Percentiles rank a stretch among this genome's conserved stretches.
These are phyloP conservation scores for Acanthamoeba triangularis DNA, from an alignment of 208 protist species.

Conservation along the genomic window DNA sequence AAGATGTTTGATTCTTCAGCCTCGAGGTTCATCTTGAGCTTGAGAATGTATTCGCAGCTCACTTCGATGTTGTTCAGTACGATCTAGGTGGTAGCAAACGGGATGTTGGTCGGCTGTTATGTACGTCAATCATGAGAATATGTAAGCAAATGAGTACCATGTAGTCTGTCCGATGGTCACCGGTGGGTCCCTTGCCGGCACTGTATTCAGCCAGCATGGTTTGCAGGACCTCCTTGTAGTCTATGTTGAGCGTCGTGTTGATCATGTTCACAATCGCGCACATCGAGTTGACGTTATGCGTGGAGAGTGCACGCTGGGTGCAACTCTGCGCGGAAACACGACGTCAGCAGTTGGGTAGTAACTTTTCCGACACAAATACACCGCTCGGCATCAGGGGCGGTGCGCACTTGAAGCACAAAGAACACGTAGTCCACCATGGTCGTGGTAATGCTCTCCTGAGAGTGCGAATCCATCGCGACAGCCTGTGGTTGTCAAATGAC, in stretches of 20 bases:
- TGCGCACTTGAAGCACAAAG: conserved; percentile 54
- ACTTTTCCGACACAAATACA: background rate
- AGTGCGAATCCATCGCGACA: conserved; percentile 34
- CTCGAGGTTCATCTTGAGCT: conserved; percentile 56
- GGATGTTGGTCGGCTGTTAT: background rate
- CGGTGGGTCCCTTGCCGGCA: conserved; percentile 8
- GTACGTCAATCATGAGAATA: no score
- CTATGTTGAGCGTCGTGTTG: conserved; percentile 67
- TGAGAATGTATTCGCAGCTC: conserved; percentile 69
- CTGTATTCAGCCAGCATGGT: conserved; percentile 75
- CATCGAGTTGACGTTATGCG: conserved; percentile 49
- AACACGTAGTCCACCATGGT: conserved; percentile 74
- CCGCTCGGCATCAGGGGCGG: background rate
- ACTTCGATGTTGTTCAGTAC: conserved; percentile 73
- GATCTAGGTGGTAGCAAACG: background rate
- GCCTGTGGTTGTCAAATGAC: background rate
- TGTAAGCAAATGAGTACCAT: background rate
- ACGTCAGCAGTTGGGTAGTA: background rate
- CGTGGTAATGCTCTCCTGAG: conserved; percentile 36
- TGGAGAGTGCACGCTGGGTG: conserved; percentile 51
- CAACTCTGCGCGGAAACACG: background rate
- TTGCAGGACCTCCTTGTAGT: conserved; percentile 64
- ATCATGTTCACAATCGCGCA: conserved; percentile 75
- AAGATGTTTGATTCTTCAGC: conserved; percentile 52
- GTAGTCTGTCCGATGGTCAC: conserved; percentile 70